Evolutionary conservation across 225 moss, liverwort and hornwort species (phyloP), one percentile per base, ranked within the genome.

Genomic region (Marchantia paleacea): DNA sequence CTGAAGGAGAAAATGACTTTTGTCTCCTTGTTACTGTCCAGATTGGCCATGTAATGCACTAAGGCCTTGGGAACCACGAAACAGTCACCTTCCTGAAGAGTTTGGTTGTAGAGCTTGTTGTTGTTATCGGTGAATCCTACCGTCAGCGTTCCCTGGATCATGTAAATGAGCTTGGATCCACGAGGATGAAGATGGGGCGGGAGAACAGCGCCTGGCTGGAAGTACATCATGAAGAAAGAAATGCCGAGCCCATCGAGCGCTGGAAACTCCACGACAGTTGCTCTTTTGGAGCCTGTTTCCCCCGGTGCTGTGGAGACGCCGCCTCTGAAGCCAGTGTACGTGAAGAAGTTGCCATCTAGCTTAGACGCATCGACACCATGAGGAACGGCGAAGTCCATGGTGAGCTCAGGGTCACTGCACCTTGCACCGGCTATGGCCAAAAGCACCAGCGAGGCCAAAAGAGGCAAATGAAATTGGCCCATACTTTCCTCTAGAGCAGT

Each of bases 331-430:
- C 83, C 74, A 6, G 83, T 83, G 75, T 53, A 83, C 0, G 82
- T 83, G 78, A 83, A 83, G 78, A 62, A 83, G 26, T 74, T 78
- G 63, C 82, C 82, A 72, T 82, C 52, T 29, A 82, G 24, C 15
- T 25, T 19, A 25, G 78, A 78, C 7, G 39, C 31, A 28, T 78
- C 63, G 8, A 83, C 82, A 10, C 82, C 82, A 7, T 72, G 31
- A 7, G 82, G 82, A 29, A 73, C 78, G 0, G 22, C 19, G 31
- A 83, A 83, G 55, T 83, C 82, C 3, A n/a, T 72, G 28, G 51
- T 74, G 31, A 67, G 78, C 72, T 83, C 78, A 6, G 82, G 73
- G 64, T 83, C 78, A 25, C 31, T 67, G 20, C 48, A 31, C 71
- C 71, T 72, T 25, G 50, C 20, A 72, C 71, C 49, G 18, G 19